Evolutionary conservation across 805 yeast species (phyloP), one percentile per base, ranked within the genome.

Genomic region (Ogataea wickerhamii): DNA sequence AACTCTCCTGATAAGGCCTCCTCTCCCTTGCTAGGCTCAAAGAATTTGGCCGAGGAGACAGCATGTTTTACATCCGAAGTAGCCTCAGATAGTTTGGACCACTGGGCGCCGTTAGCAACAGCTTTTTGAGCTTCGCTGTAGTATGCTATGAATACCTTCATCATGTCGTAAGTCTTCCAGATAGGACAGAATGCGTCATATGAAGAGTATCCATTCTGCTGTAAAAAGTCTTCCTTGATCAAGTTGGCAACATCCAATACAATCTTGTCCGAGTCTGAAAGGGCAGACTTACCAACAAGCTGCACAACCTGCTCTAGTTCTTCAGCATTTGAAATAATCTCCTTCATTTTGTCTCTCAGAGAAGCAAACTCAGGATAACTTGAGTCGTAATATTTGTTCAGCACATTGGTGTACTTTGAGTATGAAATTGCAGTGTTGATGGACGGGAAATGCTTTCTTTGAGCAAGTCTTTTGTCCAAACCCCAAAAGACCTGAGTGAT

Each of bases 401-500:
- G 76, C 33, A 87, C 87, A 56, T 73, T 82, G 40, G 96, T 89
- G 71, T 93, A 93, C 73, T 93, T 93, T 53, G 98, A 93, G 71
- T 93, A 93, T 16, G 98, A 93, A 18, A 87, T 89, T 8, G 95
- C 76, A 11, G 98, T 93, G 71, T 93, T 93, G 63, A 93, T 86
- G 24, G 98, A 91, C 55, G 99, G 99, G 87, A 93, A 93, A 73
- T 93, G 99, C 72, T 93, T 93, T 76, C 99, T 89, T 75, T 93
- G 99, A 18, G 99, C 98, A 60, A 93, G 78, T 68, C 91, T 93
- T 71, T 93, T 93, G 71, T 93, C 99, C 67, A 93, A 78, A 70
- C 99, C 99, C 99, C 99, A 93, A 73, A 93, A 93, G 37, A 93
- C 99, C 73, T 93, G 99, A n/a, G 98, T 93, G 55, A 93, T 93